Percentiles rank a stretch among this genome's conserved stretches.
Conservation (phyloP, 108 stramenopile species). For the Pseudonitzschia multistriata region DNA sequence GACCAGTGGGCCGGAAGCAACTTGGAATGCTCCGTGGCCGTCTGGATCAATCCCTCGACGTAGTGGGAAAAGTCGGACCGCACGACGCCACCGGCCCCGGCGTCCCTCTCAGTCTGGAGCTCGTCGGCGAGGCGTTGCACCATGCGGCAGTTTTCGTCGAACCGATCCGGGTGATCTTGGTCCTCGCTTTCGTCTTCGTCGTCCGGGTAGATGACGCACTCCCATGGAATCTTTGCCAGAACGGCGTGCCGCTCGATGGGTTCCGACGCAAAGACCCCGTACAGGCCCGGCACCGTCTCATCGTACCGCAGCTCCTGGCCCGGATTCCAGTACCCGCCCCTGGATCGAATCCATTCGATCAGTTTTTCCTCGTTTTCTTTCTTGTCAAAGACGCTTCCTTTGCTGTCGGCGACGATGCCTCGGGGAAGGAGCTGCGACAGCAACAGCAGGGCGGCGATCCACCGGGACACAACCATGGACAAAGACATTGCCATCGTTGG, state of each 20-base stretch:
- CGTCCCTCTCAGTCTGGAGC: background rate
- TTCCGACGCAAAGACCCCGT: slow-evolving; percentile 15
- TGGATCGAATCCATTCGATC: slow-evolving; percentile 2
- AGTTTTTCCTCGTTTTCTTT: background rate
- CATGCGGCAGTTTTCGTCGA: slow-evolving; percentile 4
- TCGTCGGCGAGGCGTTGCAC: slow-evolving; percentile 2
- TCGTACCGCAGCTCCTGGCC: slow-evolving; percentile 3
- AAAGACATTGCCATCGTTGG: too few relatives aligned
- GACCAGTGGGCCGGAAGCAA: slow-evolving; percentile 15
- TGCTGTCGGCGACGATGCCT: background rate
- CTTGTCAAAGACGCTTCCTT: background rate
- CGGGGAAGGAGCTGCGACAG: background rate
- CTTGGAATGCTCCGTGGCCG: background rate
- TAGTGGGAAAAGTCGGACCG: background rate
- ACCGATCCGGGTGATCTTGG: background rate
- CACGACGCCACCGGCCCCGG: background rate
- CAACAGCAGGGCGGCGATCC: too few relatives aligned
- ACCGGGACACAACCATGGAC: too few relatives aligned
- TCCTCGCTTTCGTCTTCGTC: background rate
- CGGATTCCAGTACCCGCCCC: slow-evolving; percentile 20
- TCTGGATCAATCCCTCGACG: background rate
- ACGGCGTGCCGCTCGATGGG: slow-evolving; percentile 7
- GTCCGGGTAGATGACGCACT: background rate
- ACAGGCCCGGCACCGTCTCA: background rate
- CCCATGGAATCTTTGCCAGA: slow-evolving; percentile 14